Evolutionary conservation across 2,329 filamentous ascomycete species (phyloP).

Genomic region (Xylariaceae sp.): DNA sequence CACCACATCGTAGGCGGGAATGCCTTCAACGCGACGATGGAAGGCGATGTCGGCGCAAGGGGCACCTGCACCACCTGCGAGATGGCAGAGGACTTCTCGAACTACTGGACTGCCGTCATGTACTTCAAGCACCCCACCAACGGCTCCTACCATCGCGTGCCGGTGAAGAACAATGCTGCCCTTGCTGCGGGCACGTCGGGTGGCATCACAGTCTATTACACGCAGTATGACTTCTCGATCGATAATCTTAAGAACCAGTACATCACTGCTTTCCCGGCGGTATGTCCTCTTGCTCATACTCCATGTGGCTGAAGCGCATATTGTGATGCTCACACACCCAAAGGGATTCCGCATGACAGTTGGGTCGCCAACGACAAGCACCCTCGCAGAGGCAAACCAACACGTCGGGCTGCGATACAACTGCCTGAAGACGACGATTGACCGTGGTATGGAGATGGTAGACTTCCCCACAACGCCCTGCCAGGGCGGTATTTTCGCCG

Average conservation of each 20-base stretch:
- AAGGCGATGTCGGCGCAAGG: conserved; percentile 25
- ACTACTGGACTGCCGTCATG: conserved; percentile 32
- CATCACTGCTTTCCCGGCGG: conserved; percentile 42
- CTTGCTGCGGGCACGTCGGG: conserved; percentile 25
- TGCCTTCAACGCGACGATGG: conserved; percentile 31
- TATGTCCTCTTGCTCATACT: conserved; percentile 13
- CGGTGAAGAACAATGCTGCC: conserved; percentile 25
- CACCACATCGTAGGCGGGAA: conserved; percentile 33
- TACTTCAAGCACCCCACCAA: conserved; percentile 32
- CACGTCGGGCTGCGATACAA: conserved; percentile 39
- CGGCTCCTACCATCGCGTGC: conserved; percentile 31
- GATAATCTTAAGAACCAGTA: conserved; percentile 29
- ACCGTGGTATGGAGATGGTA: conserved; percentile 36
- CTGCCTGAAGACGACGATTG: conserved; percentile 36
- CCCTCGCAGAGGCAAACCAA: conserved; percentile 27
- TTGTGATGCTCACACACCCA: conserved; percentile 6
- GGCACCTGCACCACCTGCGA: conserved; percentile 30
- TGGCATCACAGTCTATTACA: conserved; percentile 32
- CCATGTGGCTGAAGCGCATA: not conserved
- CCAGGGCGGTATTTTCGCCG: conserved; percentile 39
- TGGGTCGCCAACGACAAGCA: conserved; percentile 31
- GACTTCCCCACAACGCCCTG: conserved; percentile 39
- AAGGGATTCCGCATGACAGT: conserved; percentile 44
- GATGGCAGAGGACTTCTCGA: conserved; percentile 29
- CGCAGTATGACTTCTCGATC: conserved; percentile 24